Evolutionary conservation across 1,284 basidiomycete genomes (phyloP), one percentile per base, ranked within the genome.

Genomic region (Ustilago lituana): DNA sequence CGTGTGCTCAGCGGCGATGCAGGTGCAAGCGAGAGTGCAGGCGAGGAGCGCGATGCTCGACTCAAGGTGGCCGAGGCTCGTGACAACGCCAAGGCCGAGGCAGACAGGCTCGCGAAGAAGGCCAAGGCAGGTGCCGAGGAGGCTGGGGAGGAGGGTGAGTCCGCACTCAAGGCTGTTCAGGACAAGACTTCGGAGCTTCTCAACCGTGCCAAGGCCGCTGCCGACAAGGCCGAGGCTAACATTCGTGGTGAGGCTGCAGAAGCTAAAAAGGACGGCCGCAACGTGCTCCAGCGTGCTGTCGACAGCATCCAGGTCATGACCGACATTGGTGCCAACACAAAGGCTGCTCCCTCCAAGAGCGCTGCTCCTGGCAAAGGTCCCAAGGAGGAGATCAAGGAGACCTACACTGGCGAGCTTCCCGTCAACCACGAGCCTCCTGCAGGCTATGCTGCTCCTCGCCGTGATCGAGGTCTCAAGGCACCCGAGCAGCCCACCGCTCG

Each of bases 201-300:
- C 55, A 66, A 67, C 51, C 69, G 71, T 35, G 74, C 72, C 47
- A 69, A 67, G 49, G 64, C 77, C 11, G 87, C 84, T 40, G 90
- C 88, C 1, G 83, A 91, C 59, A 84, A 70, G 50, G 68, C 67
- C 5, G 70, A 60, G 46, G 78, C 82, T 19, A 80, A 73, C 22
- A 43, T 73, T 26, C 61, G 65, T 40, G 69, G 71, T 23, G 67
- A 74, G 44, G 58, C 69, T 26, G 14, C 49, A 26, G 53, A 57
- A 11, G 50, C 41, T 22, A 62, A 62, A 29, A 19, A 29, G 22
- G 68, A 71, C 23, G 69, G 70, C 62, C 78, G 37, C 78, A 83
- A 33, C 79, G 81, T 64, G 74, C 73, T 41, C 61, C 76, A 43
- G 59, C 63, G 73, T 58, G 59, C 57, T 40, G 51, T 64, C 63